Base-by-base conservation (phyloP, 2,329 filamentous ascomycete genomes). In the Monosporascus cannonballus region DNA sequence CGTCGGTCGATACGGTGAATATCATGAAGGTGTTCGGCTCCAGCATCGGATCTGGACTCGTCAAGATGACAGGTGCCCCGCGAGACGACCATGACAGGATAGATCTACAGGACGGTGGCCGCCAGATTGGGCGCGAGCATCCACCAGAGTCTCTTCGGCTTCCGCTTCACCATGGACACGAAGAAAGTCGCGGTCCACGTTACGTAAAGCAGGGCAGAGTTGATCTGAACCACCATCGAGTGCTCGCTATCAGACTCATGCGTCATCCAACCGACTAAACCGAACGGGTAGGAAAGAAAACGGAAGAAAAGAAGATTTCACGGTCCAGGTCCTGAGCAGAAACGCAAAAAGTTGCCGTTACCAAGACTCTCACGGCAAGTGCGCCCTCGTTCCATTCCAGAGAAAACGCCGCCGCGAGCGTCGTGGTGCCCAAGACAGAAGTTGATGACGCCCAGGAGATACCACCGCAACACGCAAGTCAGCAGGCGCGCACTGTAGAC, bases 91-190 rank as follows among this genome's bases (percentile, higher is more conserved):
- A 9, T 8, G 17, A 11, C 9, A 6, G 38, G 9, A 20, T 7
- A 11, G 9, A 18, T 20, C 6, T 17, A 41, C 17, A 41, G 6
- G 38, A n/a, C 17, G 20, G 14, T 22, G 20, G 20, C 20, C 7
- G 22, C 9, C 20, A 22, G 6, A 22, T 73, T 73, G 20, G 20
- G 44, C 44, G 22, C 44, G 44, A 47, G 44, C 44, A 47, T 18
- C 44, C 44, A 47, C 20, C 6, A 22, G 44, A 24, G 15, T n/a
- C 22, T 24, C 20, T 15, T 17, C 20, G 20, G 44, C 44, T 24
- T 18, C 20, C 44, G 44, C 20, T 22, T 41, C 38, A 9, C 11
- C 18, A 4, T 41, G 38, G 38, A 20, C 17, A 20, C 17, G 38
- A n/a, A 41, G 38, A 41, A 8, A 20, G 9, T 9, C 6, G 30